These are phyloP conservation scores for Xylaria sp. DNA, from an alignment of 2,329 filamentous ascomycete species.

Conservation along the genomic window DNA sequence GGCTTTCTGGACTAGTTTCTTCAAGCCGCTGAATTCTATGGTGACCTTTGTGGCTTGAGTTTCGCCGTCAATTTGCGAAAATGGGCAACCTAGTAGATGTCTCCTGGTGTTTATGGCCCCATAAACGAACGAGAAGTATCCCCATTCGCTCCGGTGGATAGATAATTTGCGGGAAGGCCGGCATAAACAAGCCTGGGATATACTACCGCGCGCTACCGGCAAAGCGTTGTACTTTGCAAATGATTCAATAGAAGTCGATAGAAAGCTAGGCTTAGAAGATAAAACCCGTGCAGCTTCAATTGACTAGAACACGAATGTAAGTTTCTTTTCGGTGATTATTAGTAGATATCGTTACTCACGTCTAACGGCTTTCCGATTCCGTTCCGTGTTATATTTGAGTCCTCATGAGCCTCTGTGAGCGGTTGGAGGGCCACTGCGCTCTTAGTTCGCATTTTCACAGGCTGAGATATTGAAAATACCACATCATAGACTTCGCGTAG, in stretches of 20 bases:
- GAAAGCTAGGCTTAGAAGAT: slow-evolving; percentile 19
- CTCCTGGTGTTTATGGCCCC: not conserved
- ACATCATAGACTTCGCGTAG: not conserved
- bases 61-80: slow-evolving; percentile 7
- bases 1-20: slow-evolving; percentile 7
- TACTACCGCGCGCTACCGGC: too few relatives aligned
- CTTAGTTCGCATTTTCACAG: not conserved
- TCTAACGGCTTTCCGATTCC: not conserved
- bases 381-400: too few relatives aligned
- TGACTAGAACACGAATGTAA: slow-evolving; percentile 14
- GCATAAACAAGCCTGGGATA: slow-evolving; percentile 5
- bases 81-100: slow-evolving; percentile 21
- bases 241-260: slow-evolving; percentile 20
- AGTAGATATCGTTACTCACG: not conserved
- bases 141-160: not conserved
- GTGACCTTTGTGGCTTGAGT: not conserved
- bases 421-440: not conserved
- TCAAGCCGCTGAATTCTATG: slow-evolving; percentile 11
- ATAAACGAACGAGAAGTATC: slow-evolving; percentile 1
- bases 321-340: not conserved
- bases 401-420: not conserved
- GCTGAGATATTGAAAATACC: slow-evolving; percentile 9
- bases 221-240: not conserved
- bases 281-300: slow-evolving; percentile 1
- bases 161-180: not conserved